Conservation (phyloP, 2,329 filamentous ascomycete species). For the Mariannaea elegans region DNA sequence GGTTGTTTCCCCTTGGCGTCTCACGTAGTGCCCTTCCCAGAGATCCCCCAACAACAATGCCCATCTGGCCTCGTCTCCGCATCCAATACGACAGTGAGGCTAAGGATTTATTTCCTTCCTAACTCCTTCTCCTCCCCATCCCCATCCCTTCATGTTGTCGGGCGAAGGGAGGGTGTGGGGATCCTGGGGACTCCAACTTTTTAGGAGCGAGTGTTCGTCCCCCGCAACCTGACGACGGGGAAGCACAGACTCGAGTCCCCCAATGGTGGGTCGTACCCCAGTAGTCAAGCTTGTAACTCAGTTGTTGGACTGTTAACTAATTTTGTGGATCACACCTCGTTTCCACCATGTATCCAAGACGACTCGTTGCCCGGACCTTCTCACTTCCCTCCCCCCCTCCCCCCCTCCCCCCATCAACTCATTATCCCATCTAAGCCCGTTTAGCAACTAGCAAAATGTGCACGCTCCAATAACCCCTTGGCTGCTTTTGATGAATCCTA, state of each 20-base stretch:
- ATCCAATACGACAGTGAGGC: slow-evolving; percentile 29
- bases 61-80: slow-evolving; percentile 18
- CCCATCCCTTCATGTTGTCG: slow-evolving; percentile 20
- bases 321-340: slow-evolving; percentile 1
- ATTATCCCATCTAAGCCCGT: background rate
- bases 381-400: background rate
- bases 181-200: slow-evolving; percentile 37
- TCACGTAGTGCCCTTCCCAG: background rate
- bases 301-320: background rate
- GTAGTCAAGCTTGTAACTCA: slow-evolving; percentile 2
- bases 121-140: background rate
- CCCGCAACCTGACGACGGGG: slow-evolving; percentile 35
- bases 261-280: slow-evolving; percentile 19
- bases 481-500: slow-evolving; percentile 27
- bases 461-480: slow-evolving; percentile 8
- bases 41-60: slow-evolving; percentile 23
- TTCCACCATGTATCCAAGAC: slow-evolving; percentile 5
- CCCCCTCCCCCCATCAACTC: background rate
- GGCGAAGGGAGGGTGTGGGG: slow-evolving; percentile 41
- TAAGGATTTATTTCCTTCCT: slow-evolving; percentile 1
- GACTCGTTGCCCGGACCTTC: background rate
- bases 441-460: background rate
- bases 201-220: slow-evolving; percentile 28
- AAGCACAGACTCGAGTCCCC: slow-evolving; percentile 13
- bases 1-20: background rate